Conservation (phyloP, 164 flowering plant species). For the Tetrastigma voinierianum region DNA sequence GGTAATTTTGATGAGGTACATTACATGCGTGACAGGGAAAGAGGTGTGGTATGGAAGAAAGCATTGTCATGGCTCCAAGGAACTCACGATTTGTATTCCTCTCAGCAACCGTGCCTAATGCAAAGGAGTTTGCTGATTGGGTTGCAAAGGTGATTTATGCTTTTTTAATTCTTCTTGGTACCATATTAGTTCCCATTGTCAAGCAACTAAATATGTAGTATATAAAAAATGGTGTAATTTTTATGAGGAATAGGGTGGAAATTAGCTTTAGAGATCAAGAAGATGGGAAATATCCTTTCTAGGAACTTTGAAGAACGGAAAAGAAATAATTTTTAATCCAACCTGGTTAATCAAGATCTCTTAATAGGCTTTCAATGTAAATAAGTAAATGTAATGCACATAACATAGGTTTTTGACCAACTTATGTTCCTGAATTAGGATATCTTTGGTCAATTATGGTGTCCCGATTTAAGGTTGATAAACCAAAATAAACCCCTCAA, state of each 20-base stretch:
- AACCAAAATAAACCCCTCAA: no score
- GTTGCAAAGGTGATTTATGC: slow-evolving; percentile 78
- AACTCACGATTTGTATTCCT: slow-evolving; percentile 92
- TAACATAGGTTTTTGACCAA: no score
- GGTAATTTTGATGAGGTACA: slow-evolving; percentile 97
- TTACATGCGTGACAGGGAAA: slow-evolving; percentile 97
- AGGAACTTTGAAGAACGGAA: background rate
- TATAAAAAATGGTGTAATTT: no score
- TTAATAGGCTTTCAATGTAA: no score
- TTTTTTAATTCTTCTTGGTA: slow-evolving; percentile 8
- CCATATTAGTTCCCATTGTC: no score
- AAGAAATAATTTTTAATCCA: background rate
- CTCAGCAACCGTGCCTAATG: slow-evolving; percentile 99
- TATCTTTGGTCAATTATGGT: no score
- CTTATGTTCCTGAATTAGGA: no score
- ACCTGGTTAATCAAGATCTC: no score
- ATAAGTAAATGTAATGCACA: no score
- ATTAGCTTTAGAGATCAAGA: background rate
- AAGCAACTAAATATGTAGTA: no score
- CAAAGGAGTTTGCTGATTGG: slow-evolving; percentile 99
- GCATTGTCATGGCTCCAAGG: slow-evolving; percentile 98
- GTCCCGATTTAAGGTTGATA: no score
- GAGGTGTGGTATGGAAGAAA: slow-evolving; percentile 99
- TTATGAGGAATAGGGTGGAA: no score
- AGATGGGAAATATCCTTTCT: background rate